Conservation (phyloP, 768 basidiomycete genomes). For the Psilocybe sp. region DNA sequence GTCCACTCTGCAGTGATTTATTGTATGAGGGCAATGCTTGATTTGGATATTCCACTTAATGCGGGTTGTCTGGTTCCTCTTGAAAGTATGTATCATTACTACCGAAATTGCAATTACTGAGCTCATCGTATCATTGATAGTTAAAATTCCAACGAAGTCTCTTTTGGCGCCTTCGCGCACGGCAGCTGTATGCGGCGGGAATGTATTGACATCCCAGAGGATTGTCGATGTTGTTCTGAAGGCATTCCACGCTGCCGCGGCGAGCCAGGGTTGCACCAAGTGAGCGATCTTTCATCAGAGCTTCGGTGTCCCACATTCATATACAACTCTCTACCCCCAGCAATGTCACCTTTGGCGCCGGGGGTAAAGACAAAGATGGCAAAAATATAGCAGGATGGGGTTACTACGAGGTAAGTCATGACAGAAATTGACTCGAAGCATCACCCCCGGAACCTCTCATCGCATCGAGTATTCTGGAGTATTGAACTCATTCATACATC, state of each 20-base stretch:
- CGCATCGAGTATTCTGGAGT: too few relatives aligned
- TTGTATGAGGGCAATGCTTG: slow-evolving; percentile 84
- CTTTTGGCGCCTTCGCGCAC: slow-evolving; percentile 80
- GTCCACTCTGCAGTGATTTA: slow-evolving; percentile 88
- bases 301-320: not conserved
- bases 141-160: slow-evolving; percentile 78
- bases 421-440: not conserved
- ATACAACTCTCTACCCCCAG: slow-evolving; percentile 19
- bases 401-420: slow-evolving; percentile 67
- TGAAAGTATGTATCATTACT: slow-evolving; percentile 47
- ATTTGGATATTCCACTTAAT: slow-evolving; percentile 87
- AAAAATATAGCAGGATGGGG: slow-evolving; percentile 81
- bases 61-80: slow-evolving; percentile 90
- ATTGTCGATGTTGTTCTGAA: slow-evolving; percentile 92
- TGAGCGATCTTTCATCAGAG: slow-evolving; percentile 29
- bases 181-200: slow-evolving; percentile 91
- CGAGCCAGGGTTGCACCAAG: slow-evolving; percentile 94
- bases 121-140: slow-evolving; percentile 29
- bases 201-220: slow-evolving; percentile 88
- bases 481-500: too few relatives aligned
- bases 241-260: slow-evolving; percentile 89
- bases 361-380: slow-evolving; percentile 83
- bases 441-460: slow-evolving; percentile 8
- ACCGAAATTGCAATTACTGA: not conserved
- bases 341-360: slow-evolving; percentile 87